Percentiles rank a stretch among this genome's conserved stretches.
phyloP scores from a whole-genome alignment of 176 grass and related monocot genomes.

The Tillandsia leiboldiana region DNA sequence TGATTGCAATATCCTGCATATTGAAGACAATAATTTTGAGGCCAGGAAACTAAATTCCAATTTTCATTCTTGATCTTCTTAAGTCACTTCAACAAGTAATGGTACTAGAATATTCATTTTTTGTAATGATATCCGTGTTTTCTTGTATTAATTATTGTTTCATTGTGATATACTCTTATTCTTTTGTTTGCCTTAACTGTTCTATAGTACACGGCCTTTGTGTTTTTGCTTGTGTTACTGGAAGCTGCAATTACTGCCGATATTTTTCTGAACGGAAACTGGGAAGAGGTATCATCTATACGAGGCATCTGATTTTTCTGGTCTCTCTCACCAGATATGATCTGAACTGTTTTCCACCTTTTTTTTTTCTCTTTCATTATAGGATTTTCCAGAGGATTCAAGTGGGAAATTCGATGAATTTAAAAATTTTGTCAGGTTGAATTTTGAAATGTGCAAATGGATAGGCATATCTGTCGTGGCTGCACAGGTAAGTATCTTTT shows the following conservation, averaged over 20 bases:
- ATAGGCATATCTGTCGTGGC: slow-evolving; percentile 56
- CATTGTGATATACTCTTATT: neutral
- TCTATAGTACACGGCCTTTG: slow-evolving; percentile 44
- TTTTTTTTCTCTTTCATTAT: slow-evolving; percentile 2
- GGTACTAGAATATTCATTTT: no score
- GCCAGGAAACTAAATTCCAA: no score
- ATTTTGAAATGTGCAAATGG: slow-evolving; percentile 91
- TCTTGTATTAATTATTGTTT: neutral
- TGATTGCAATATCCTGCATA: no score
- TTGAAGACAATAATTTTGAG: no score
- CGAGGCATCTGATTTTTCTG: neutral
- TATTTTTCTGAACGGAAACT: slow-evolving; percentile 75
- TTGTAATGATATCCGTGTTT: slow-evolving; percentile 1
- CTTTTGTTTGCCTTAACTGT: slow-evolving; percentile 47
- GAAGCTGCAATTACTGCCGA: slow-evolving; percentile 61
- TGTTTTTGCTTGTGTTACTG: slow-evolving; percentile 64
- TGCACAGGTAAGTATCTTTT: slow-evolving; percentile 49
- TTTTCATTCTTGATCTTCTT: no score
- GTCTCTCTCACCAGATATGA: neutral
- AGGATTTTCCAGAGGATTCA: slow-evolving; percentile 87
- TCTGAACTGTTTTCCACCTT: slow-evolving; percentile 1
- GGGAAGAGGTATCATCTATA: slow-evolving; percentile 64
- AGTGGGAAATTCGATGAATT: slow-evolving; percentile 80
- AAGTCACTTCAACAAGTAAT: no score
- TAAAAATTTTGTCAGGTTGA: slow-evolving; percentile 58